Conservation (phyloP, 2,329 filamentous ascomycete genomes). For the Epichloe amarillans region DNA sequence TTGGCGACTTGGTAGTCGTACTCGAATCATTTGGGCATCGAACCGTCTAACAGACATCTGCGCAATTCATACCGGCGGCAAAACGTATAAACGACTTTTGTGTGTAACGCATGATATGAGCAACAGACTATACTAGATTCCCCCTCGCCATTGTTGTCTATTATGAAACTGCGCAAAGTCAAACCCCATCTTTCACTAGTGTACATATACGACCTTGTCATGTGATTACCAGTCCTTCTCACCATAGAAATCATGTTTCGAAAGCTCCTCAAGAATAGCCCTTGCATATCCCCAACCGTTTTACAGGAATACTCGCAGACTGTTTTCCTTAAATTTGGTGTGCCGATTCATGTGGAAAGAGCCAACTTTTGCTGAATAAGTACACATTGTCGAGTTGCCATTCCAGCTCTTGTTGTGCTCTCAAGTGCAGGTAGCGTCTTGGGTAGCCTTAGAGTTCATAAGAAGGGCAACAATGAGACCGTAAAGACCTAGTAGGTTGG, state of each 20-base stretch:
- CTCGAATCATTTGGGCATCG: no score
- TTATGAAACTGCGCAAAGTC: constrained; percentile 28
- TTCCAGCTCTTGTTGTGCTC: constrained; percentile 7
- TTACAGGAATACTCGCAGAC: constrained; percentile 10
- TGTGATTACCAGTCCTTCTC: constrained; percentile 1
- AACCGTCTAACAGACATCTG: no score
- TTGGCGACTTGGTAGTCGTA: no score
- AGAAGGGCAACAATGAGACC: constrained; percentile 96
- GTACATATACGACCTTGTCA: constrained; percentile 29
- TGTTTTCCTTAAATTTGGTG: constrained; percentile 12
- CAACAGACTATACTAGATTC: constrained; percentile 29
- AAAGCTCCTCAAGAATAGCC: constrained; percentile 4
- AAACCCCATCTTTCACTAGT: constrained; percentile 35
- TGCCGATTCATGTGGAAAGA: constrained; percentile 11
- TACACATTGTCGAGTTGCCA: constrained; percentile 24
- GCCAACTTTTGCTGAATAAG: constrained; percentile 15
- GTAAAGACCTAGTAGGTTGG: constrained; percentile 65
- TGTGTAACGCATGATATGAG: constrained; percentile 14
- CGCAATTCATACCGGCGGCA: background rate
- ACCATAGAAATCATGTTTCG: constrained; percentile 3
- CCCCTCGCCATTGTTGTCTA: constrained; percentile 31
- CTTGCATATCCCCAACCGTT: background rate
- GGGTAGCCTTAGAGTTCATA: constrained; percentile 90
- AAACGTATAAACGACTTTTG: constrained; percentile 1
- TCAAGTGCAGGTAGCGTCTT: constrained; percentile 42